Conservation (phyloP, 805 yeast species). For the Saitoella complicata region DNA sequence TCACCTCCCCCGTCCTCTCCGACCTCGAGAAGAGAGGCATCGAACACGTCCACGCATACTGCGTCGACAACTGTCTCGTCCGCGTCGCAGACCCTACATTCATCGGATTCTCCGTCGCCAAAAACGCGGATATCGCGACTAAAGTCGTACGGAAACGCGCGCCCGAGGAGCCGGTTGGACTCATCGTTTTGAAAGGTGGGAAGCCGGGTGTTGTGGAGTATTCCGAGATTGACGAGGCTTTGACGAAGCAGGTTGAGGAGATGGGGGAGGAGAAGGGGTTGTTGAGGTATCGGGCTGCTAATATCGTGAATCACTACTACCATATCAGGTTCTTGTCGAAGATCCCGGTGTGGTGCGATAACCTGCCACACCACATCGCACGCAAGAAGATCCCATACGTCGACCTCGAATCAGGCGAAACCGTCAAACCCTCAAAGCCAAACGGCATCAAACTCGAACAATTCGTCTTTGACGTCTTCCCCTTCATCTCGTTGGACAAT, state of each 20-base stretch:
- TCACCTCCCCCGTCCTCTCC: conserved; percentile 42
- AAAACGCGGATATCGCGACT: conserved; percentile 62
- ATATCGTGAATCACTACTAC: conserved; percentile 93
- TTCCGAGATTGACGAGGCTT: conserved; percentile 66
- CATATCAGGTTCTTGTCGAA: conserved; percentile 52
- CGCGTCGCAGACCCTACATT: conserved; percentile 85
- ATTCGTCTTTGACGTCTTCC: conserved; percentile 91
- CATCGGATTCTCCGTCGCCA: conserved; percentile 65
- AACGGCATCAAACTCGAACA: conserved; percentile 94
- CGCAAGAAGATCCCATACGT: conserved; percentile 65
- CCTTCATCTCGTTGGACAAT: conserved; percentile 45
- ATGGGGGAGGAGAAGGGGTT: conserved; percentile 25
- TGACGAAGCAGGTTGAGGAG: conserved; percentile 36
- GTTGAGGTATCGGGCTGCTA: conserved; percentile 76
- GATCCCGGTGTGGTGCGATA: conserved; percentile 55
- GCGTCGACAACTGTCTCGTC: conserved; percentile 88
- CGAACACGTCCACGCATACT: conserved; percentile 87
- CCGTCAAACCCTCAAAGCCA: conserved; percentile 48
- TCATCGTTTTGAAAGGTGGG: conserved; percentile 47
- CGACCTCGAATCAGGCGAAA: conserved; percentile 30
- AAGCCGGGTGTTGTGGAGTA: conserved; percentile 88
- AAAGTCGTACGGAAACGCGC: conserved; percentile 89
- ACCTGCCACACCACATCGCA: conserved; percentile 90
- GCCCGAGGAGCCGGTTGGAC: conserved; percentile 78
- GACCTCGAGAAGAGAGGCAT: conserved; percentile 56